Conservation (phyloP, 2,329 filamentous ascomycete species). For the Ophiostoma sp. region DNA sequence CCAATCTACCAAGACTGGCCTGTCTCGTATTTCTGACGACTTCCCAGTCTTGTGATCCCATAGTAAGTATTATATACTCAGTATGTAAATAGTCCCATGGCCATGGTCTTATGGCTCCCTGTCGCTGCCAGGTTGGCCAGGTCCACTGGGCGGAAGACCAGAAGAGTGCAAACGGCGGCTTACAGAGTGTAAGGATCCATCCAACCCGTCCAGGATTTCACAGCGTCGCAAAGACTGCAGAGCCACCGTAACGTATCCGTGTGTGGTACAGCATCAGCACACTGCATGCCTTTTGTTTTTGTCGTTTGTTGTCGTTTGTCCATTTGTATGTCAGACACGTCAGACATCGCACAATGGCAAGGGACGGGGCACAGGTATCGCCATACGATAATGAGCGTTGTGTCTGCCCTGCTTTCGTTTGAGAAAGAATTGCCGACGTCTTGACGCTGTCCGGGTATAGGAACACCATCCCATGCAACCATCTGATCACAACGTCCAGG, state of each 20-base stretch:
- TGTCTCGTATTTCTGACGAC: background rate
- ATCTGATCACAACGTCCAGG: background rate
- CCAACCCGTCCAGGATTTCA: background rate
- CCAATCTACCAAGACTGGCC: background rate
- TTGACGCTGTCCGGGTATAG: background rate
- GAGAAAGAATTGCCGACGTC: background rate
- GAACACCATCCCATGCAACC: background rate
- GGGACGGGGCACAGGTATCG: background rate
- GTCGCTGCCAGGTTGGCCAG: background rate
- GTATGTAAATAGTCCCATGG: background rate
- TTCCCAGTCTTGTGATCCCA: background rate
- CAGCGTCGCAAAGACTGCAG: background rate
- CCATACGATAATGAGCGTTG: background rate
- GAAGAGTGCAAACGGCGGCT: background rate
- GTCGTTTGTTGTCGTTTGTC: background rate
- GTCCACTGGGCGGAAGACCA: background rate
- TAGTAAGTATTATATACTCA: background rate
- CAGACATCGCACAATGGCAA: background rate
- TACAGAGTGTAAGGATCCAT: background rate
- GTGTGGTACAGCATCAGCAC: background rate
- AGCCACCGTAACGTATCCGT: background rate
- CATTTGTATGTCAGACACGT: constrained; percentile 1
- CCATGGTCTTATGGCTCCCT: background rate
- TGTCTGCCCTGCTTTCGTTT: background rate
- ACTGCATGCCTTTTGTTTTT: background rate